Evolutionary conservation across 2,329 filamentous ascomycete genomes (phyloP).

Genomic region (Talaromyces piceae): DNA sequence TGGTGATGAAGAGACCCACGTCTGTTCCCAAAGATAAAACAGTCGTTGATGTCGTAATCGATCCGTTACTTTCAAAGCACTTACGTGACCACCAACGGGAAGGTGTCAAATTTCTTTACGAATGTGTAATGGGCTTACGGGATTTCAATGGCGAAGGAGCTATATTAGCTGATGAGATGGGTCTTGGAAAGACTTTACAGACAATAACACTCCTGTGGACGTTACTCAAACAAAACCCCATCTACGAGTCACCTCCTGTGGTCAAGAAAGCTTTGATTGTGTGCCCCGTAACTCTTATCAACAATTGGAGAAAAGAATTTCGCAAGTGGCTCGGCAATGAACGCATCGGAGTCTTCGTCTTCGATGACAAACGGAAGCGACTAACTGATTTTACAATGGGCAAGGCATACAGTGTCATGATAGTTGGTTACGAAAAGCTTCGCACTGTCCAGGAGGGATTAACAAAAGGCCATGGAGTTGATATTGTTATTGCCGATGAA

Average conservation of each 20-base stretch:
- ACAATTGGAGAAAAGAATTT: conserved; percentile 68
- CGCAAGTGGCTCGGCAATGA: conserved; percentile 67
- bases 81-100: conserved; percentile 62
- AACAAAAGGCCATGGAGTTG: conserved; percentile 55
- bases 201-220: conserved; percentile 67
- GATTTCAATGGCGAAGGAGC: conserved; percentile 59
- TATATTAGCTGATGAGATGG: conserved; percentile 70
- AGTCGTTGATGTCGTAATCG: conserved; percentile 65
- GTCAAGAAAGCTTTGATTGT: conserved; percentile 66
- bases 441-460: conserved; percentile 59
- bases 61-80: conserved; percentile 56
- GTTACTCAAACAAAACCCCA: conserved; percentile 62
- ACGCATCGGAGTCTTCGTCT: conserved; percentile 60
- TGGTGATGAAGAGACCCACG: conserved; percentile 59
- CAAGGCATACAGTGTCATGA: conserved; percentile 62
- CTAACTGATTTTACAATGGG: conserved; percentile 63
- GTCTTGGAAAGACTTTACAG: conserved; percentile 65
- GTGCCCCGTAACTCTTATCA: conserved; percentile 63
- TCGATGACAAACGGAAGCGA: conserved; percentile 52
- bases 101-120: conserved; percentile 64
- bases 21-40: conserved; percentile 53
- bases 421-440: conserved; percentile 66
- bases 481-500: conserved; percentile 65
- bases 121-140: conserved; percentile 68
- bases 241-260: conserved; percentile 52